Evolutionary conservation across 2,329 filamentous ascomycete genomes (phyloP), one percentile per base, ranked within the genome.

Genomic region (Dactylellina parvicollis): DNA sequence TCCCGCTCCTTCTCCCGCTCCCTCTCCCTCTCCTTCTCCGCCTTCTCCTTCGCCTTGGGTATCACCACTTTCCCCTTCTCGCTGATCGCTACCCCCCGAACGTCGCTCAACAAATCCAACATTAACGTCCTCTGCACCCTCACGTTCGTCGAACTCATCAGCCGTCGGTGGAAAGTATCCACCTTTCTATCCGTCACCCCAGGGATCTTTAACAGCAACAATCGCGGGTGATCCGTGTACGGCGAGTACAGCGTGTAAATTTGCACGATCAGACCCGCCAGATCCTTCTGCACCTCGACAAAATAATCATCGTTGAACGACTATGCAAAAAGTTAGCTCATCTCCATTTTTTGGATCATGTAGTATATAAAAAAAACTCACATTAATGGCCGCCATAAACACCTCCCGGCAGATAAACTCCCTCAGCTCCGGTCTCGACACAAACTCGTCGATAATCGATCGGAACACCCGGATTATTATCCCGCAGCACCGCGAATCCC

Each of bases 241-340:
- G 86, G 83, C 10, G 87, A 87, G 79, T 96, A 96, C 74, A 90
- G 86, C 7, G 90, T 86, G 77, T 96, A 85, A 74, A 98, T 95
- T 2, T 89, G 87, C 0, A 93, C 93, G 74, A 99, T 96, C 36
- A 98, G 84, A 20, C 89, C 87, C 0, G 92, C 94, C 20, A 99
- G 85, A 56, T 99, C 93, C 79, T 93, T 94, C 78, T 99, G 95
- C 75, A 96, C 87, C 77, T 99, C 95, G 32, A 97, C 93, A 81
- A 98, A 99, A 81, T 98, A 97, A 0, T 92, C 89, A 76, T 99
- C 95, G 81, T 98, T 91, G 55, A 99, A 87, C 1, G 91, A 96
- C 1, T 78, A 52, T n/a, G 8, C n/a, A 14, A 44, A 14, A 16
- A 16, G 20, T 66, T 55, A 54, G 46, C 9, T 28, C 14, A 38